Conservation (phyloP, 1,284 basidiomycete genomes). For the Microbotryum violaceum region DNA sequence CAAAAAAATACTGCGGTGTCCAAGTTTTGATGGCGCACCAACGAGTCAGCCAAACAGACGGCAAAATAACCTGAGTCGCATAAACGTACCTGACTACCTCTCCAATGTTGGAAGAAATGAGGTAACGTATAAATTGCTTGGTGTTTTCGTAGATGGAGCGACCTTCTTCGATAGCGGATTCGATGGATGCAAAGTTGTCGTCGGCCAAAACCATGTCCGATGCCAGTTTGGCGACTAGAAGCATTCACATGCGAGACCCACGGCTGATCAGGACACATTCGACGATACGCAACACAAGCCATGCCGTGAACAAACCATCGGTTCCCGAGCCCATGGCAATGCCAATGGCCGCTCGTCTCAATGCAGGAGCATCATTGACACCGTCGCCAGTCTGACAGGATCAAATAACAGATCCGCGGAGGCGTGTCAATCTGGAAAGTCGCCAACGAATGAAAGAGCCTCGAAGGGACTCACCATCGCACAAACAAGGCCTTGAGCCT, state of each 20-base stretch:
- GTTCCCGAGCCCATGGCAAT: slow-evolving; percentile 46
- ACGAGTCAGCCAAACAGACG: slow-evolving; percentile 30
- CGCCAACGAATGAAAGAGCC: not conserved
- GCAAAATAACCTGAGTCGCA: slow-evolving; percentile 33
- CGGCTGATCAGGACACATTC: not conserved
- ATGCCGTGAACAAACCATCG: slow-evolving; percentile 37
- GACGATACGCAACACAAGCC: not conserved
- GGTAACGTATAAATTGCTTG: slow-evolving; percentile 85
- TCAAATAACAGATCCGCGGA: not conserved
- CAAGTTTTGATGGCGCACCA: slow-evolving; percentile 33
- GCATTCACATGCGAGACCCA: not conserved
- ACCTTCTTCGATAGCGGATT: slow-evolving; percentile 59
- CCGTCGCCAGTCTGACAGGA: slow-evolving; percentile 69
- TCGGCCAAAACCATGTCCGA: slow-evolving; percentile 47
- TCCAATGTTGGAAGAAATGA: slow-evolving; percentile 91
- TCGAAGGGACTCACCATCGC: slow-evolving; percentile 68
- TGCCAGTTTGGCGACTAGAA: slow-evolving; percentile 40
- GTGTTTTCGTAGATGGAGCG: slow-evolving; percentile 98
- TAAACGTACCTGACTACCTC: slow-evolving; percentile 72
- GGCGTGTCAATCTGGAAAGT: slow-evolving; percentile 1
- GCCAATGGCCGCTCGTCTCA: slow-evolving; percentile 44
- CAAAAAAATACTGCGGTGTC: slow-evolving; percentile 70
- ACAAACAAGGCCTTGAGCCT: slow-evolving; percentile 85
- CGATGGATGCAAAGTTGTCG: slow-evolving; percentile 47
- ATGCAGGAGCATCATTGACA: slow-evolving; percentile 46